phyloP scores from a whole-genome alignment of 257 asterid species.

The Nicotiana tabacum region DNA sequence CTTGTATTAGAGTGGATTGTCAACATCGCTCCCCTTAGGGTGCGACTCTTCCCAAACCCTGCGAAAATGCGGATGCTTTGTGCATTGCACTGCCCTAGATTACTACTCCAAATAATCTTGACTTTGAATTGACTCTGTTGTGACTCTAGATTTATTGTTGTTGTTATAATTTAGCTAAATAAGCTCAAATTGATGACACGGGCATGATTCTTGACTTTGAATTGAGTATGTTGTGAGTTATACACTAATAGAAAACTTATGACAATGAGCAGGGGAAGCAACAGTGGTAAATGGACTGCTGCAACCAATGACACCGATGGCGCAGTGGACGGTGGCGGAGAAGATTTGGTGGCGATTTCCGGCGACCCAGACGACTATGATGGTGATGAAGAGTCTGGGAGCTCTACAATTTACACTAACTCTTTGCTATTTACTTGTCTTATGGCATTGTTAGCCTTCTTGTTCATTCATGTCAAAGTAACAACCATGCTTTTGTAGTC shows the following conservation, averaged over 20 bases:
- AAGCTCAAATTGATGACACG: no score
- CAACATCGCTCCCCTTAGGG: no score
- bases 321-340: slow-evolving; percentile 22
- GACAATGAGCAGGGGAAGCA: slow-evolving; percentile 37
- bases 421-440: slow-evolving; percentile 12
- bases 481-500: slow-evolving; percentile 11
- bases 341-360: slow-evolving; percentile 34
- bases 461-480: slow-evolving; percentile 13
- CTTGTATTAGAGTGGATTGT: no score
- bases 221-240: no score
- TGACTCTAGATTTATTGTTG: no score
- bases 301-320: slow-evolving; percentile 14
- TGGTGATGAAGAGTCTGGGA: slow-evolving; percentile 34
- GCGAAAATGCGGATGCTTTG: no score
- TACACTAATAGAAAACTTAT: background rate
- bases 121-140: no score
- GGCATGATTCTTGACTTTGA: no score
- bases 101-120: no score
- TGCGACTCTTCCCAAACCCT: no score
- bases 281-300: slow-evolving; percentile 59
- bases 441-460: slow-evolving; percentile 20
- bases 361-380: slow-evolving; percentile 46
- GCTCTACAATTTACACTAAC: slow-evolving; percentile 11
- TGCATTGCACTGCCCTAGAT: no score
- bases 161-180: no score